Conservation (phyloP, 495 filamentous ascomycete genomes). For the Trichodelitschia bisporula region DNA sequence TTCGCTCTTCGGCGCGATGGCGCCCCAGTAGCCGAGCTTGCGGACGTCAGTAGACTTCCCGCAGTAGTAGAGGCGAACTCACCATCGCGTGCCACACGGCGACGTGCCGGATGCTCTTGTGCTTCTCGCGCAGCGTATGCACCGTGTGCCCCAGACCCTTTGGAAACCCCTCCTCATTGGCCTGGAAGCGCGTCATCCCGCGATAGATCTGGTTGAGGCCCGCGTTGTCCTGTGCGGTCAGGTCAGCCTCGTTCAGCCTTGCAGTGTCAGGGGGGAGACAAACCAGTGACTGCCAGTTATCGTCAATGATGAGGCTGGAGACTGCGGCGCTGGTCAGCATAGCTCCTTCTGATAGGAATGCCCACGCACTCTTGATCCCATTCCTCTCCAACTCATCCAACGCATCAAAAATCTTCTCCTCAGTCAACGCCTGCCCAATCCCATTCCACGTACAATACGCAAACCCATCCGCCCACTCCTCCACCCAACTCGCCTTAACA, state of each 20-base stretch:
- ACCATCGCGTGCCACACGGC: constrained; percentile 88
- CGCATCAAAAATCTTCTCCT: constrained; percentile 52
- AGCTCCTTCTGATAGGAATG: constrained; percentile 2
- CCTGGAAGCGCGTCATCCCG: constrained; percentile 53
- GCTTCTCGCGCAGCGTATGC: constrained; percentile 35
- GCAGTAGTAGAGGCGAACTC: constrained; percentile 1
- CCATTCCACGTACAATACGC: constrained; percentile 84
- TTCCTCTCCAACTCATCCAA: constrained; percentile 43
- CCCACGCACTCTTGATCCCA: constrained; percentile 32
- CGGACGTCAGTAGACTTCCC: neutral
- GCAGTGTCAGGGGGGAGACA: neutral
- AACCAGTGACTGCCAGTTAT: constrained; percentile 75
- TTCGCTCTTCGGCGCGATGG: constrained; percentile 43
- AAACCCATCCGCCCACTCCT: constrained; percentile 74
- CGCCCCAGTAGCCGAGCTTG: constrained; percentile 76
- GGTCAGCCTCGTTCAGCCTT: neutral
- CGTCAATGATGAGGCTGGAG: constrained; percentile 72
- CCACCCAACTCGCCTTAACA: constrained; percentile 46
- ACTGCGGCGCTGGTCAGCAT: constrained; percentile 17
- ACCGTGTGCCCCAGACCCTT: constrained; percentile 47
- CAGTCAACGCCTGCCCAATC: constrained; percentile 57
- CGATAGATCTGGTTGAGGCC: constrained; percentile 24
- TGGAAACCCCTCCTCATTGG: constrained; percentile 58
- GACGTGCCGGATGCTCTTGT: constrained; percentile 56
- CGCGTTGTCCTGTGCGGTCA: constrained; percentile 11